Conservation (phyloP, 2,329 filamentous ascomycete species). For the Cadophora malorum region DNA sequence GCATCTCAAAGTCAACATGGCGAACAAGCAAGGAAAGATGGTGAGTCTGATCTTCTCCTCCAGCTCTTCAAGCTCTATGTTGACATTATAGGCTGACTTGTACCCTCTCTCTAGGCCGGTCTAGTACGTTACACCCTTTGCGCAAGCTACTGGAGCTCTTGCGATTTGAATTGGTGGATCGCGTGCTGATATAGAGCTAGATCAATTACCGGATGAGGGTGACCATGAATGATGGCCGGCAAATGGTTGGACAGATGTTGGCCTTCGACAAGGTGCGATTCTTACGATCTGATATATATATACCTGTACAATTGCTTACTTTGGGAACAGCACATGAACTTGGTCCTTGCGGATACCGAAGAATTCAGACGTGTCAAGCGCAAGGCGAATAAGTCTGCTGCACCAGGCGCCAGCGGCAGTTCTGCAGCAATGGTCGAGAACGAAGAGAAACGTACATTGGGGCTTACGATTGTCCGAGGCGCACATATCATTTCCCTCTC, state of each 20-base stretch:
- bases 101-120: conserved; percentile 64
- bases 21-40: conserved; percentile 99
- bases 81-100: conserved; percentile 66
- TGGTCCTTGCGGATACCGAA: conserved; percentile 97
- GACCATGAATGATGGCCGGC: conserved; percentile 90
- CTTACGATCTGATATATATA: background rate
- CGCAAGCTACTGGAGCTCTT: conserved; percentile 46
- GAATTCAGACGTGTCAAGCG: conserved; percentile 93
- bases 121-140: conserved; percentile 62
- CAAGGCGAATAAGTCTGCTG: conserved; percentile 74
- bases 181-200: conserved; percentile 54
- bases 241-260: conserved; percentile 98
- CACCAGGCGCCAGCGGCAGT: conserved; percentile 59
- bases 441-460: conserved; percentile 97
- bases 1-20: conserved; percentile 61
- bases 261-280: conserved; percentile 89
- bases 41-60: conserved; percentile 64
- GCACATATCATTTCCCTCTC: conserved; percentile 94
- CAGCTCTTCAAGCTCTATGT: conserved; percentile 52
- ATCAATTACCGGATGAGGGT: conserved; percentile 99
- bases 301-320: conserved; percentile 31
- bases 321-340: conserved; percentile 86
- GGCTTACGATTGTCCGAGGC: conserved; percentile 91
- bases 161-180: conserved; percentile 17
- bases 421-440: conserved; percentile 76